Evolutionary conservation across 768 basidiomycete genomes (phyloP).

Genomic region (Agaricus blazei): DNA sequence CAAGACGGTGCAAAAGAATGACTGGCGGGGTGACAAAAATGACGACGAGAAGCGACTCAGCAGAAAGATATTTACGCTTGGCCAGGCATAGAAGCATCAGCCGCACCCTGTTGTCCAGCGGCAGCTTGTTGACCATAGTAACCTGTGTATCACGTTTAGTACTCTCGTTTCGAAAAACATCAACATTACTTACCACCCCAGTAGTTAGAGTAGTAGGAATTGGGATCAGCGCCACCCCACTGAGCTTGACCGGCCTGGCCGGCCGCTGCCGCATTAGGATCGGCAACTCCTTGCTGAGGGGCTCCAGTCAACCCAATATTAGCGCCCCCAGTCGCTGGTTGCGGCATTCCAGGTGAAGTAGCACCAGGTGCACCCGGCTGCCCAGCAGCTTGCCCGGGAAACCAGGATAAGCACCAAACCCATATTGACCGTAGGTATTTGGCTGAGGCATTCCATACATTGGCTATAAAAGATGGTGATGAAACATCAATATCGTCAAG

Average conservation of each 20-base stretch:
- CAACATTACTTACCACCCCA: constrained; percentile 63
- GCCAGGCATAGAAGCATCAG: constrained; percentile 52
- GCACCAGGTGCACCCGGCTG: constrained; percentile 42
- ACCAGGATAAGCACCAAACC: constrained; percentile 68
- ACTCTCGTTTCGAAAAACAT: not conserved
- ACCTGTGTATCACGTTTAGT: constrained; percentile 36
- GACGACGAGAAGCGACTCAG: constrained; percentile 14
- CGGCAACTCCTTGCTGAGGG: constrained; percentile 52
- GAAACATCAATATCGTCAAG: constrained; percentile 2
- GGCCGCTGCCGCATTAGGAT: constrained; percentile 46
- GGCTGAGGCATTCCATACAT: constrained; percentile 91
- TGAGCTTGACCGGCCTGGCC: constrained; percentile 65
- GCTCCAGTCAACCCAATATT: constrained; percentile 51
- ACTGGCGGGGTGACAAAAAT: constrained; percentile 15
- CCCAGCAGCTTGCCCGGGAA: constrained; percentile 57
- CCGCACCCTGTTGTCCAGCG: constrained; percentile 49
- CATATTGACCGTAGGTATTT: constrained; percentile 72
- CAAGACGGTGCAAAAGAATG: constrained; percentile 25
- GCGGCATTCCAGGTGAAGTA: constrained; percentile 57
- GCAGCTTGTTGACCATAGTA: constrained; percentile 77
- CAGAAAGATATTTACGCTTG: constrained; percentile 28
- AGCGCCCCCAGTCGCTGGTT: constrained; percentile 48
- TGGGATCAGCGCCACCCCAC: constrained; percentile 73
- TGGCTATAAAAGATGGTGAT: constrained; percentile 39
- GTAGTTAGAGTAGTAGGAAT: constrained; percentile 74